These are phyloP conservation scores for Botrytis pseudocinerea DNA, from an alignment of 2,329 filamentous ascomycete genomes.

Conservation along the genomic window DNA sequence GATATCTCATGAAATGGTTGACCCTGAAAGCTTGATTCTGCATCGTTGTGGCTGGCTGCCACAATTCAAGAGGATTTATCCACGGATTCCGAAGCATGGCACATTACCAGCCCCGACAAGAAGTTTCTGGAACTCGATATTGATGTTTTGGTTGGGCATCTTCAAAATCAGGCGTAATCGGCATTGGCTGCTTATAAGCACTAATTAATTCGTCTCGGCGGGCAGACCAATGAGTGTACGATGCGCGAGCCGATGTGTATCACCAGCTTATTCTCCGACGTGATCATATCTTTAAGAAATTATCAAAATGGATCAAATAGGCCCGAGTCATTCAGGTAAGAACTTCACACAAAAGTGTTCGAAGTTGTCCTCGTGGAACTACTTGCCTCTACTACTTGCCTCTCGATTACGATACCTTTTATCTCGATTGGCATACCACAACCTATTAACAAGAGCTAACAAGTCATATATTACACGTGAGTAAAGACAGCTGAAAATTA, in stretches of 20 bases:
- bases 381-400: not conserved
- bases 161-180: not conserved
- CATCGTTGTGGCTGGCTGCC: conserved; percentile 6
- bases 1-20: not conserved
- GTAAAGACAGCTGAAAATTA: not conserved
- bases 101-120: not conserved
- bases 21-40: conserved; percentile 14
- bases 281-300: not conserved
- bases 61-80: not conserved
- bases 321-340: conserved; percentile 9
- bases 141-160: not conserved
- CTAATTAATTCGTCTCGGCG: not conserved
- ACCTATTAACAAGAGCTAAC: not conserved
- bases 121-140: not conserved
- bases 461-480: not conserved
- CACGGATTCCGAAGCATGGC: not conserved
- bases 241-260: conserved; percentile 2
- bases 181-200: not conserved
- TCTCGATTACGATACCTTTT: not conserved
- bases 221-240: not conserved
- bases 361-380: not conserved
- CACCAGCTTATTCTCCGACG: not conserved
- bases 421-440: not conserved
- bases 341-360: not conserved
- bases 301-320: not conserved